Evolutionary conservation across 306 rosid species (phyloP), one percentile per base, ranked within the genome.

Genomic region (Albizia julibrissin): DNA sequence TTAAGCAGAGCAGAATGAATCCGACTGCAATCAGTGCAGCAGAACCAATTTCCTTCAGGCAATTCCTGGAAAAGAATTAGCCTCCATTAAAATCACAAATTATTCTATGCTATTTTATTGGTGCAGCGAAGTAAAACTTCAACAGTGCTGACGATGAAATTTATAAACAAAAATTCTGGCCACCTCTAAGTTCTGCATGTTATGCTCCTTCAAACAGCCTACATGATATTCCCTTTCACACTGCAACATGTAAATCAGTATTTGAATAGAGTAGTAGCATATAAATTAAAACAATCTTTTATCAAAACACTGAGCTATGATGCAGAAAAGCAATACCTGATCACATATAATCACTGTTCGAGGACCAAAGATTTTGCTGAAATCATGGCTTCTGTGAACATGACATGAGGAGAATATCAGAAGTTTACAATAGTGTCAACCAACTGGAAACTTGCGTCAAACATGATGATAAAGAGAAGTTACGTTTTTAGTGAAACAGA

Each of bases 201-300:
- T 74, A 64, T 93, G 87, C 44, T 93, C 92, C 89, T 88, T 90
- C 88, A 93, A 81, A 81, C 98, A 93, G 80, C 93, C 92, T 8
- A 93, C 86, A 56, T 95, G 98, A 85, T 82, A 93, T 80, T 93
- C 98, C 84, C 69, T 93, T 72, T 93, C 97, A 81, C 98, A 94
- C 97, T 94, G 83, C 62, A 71, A 46, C 74, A 77, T 43, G 24
- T 37, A 39, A 72, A 40, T 40, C 15, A 59, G 18, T 10, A 66
- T 13, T 56, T 42, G 50, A 80, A 72, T 24, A 72, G 21, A 79
- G 15, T 29, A 18, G 65, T 22, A 31, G 19, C 21, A 46, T 61
- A 6, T 18, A 56, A 74, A 69, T 46, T 52, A 19, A 65, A 75
- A 68, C 29, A 81, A 24, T 6, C 54, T 22, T 5, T n/a, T 24